phyloP scores from a whole-genome alignment of 2,329 filamentous ascomycete species.

The Elsinoe necatrix region DNA sequence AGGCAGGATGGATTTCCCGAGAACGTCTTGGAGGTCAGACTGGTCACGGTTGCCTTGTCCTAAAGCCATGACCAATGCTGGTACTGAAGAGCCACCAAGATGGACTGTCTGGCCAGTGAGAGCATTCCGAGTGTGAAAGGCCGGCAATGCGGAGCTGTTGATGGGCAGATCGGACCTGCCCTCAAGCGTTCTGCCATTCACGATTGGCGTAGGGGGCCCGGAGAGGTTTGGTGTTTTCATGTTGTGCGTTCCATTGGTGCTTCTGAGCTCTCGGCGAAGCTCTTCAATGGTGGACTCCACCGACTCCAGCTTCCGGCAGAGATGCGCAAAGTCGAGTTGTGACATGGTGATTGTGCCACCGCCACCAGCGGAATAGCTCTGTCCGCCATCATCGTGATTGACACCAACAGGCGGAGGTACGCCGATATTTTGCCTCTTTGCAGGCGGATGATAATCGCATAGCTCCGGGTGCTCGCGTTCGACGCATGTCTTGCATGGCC shows the following conservation, averaged over 20 bases:
- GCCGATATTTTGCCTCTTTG: conserved; percentile 28
- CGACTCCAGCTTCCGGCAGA: conserved; percentile 40
- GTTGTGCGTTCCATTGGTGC: conserved; percentile 15
- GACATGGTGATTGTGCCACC: conserved; percentile 25
- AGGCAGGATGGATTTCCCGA: conserved; percentile 54
- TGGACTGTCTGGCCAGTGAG: conserved; percentile 53
- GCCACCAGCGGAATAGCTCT: neutral
- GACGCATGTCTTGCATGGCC: conserved; percentile 44
- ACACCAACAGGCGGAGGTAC: neutral
- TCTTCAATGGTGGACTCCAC: conserved; percentile 41
- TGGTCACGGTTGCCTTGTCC: conserved; percentile 39
- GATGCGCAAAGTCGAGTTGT: conserved; percentile 39
- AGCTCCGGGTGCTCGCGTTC: conserved; percentile 44
- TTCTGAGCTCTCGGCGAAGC: conserved; percentile 29
- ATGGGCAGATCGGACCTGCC: conserved; percentile 10
- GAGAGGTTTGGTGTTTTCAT: conserved; percentile 13
- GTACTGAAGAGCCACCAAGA: conserved; percentile 52
- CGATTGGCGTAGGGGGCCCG: conserved; percentile 18
- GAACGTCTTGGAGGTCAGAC: conserved; percentile 47
- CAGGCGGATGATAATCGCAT: conserved; percentile 35
- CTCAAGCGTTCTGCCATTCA: conserved; percentile 9
- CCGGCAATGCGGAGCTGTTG: conserved; percentile 37
- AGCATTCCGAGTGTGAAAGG: conserved; percentile 53
- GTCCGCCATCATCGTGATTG: conserved; percentile 19
- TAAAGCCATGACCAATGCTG: conserved; percentile 50